These are phyloP conservation scores for Westerdykella ornata DNA, from an alignment of 2,329 filamentous ascomycete genomes.

Conservation along the genomic window DNA sequence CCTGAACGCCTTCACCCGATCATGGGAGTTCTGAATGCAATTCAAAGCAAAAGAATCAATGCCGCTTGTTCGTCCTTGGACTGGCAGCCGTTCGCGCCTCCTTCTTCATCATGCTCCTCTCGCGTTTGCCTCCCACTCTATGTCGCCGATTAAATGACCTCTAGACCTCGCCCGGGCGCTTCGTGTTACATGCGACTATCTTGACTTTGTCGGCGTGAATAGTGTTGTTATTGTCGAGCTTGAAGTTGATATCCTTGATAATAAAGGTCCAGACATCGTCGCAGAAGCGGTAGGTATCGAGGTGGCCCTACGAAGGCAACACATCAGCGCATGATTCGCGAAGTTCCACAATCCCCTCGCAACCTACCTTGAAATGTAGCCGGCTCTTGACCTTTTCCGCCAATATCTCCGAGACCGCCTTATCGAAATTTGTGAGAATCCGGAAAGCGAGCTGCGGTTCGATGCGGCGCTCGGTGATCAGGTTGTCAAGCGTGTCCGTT, in stretches of 20 bases:
- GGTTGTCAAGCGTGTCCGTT: conserved; percentile 92
- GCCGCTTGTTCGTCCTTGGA: no score
- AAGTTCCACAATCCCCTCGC: not conserved
- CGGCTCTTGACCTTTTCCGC: conserved; percentile 88
- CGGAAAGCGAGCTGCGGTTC: conserved; percentile 98
- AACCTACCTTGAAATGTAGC: conserved; percentile 82
- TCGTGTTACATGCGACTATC: conserved; percentile 96
- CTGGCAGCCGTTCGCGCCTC: no score
- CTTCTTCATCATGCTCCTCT: no score
- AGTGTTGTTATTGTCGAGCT: conserved; percentile 74
- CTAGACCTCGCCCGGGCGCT: conserved; percentile 58
- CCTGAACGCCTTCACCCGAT: conserved; percentile 4
- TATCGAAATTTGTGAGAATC: conserved; percentile 92
- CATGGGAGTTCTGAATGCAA: no score
- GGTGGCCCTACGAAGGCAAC: conserved; percentile 61
- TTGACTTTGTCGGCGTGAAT: conserved; percentile 89
- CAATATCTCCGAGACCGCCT: conserved; percentile 82
- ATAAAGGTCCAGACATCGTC: conserved; percentile 99
- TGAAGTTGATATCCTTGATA: conserved; percentile 98
- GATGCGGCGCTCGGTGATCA: conserved; percentile 91
- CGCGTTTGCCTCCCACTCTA: no score
- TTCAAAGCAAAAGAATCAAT: no score
- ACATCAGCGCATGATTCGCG: conserved; percentile 10
- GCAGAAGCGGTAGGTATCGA: conserved; percentile 98
- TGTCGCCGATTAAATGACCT: conserved; percentile 2